These are phyloP conservation scores for Golubevia sp. DNA, from an alignment of 1,284 basidiomycete species.

Conservation along the genomic window DNA sequence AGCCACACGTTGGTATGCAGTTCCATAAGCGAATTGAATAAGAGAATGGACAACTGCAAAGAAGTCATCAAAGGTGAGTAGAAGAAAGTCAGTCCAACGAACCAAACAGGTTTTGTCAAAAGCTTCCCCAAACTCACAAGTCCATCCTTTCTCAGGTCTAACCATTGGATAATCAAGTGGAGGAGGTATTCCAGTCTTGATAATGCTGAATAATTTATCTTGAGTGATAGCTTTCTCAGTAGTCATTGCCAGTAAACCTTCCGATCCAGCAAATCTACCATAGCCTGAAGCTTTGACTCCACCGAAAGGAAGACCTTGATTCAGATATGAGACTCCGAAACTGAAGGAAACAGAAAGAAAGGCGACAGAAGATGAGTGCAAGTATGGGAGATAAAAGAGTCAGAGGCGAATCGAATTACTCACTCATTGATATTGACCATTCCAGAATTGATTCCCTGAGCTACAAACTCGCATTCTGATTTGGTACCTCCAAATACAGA, in stretches of 20 bases:
- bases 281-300: constrained; percentile 87
- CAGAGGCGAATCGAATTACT: neutral
- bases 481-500: constrained; percentile 89
- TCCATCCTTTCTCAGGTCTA: neutral
- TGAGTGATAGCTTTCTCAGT: constrained; percentile 83
- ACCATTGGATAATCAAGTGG: constrained; percentile 59
- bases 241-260: constrained; percentile 84
- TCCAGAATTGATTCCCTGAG: constrained; percentile 79
- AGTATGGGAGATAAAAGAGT: constrained; percentile 7
- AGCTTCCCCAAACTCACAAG: constrained; percentile 4
- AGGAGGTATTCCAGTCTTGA: constrained; percentile 81
- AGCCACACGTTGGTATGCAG: neutral
- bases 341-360: constrained; percentile 3
- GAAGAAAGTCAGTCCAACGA: neutral
- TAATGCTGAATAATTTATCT: constrained; percentile 79
- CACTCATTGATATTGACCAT: constrained; percentile 87
- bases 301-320: constrained; percentile 92
- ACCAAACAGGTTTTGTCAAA: too few species aligned
- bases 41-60: constrained; percentile 5
- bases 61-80: neutral
- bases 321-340: constrained; percentile 85
- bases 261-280: constrained; percentile 87
- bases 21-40: constrained; percentile 9
- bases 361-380: neutral
- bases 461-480: constrained; percentile 75